Conservation (phyloP, 2,329 filamentous ascomycete genomes). For the Trichoderma brevicompactum region DNA sequence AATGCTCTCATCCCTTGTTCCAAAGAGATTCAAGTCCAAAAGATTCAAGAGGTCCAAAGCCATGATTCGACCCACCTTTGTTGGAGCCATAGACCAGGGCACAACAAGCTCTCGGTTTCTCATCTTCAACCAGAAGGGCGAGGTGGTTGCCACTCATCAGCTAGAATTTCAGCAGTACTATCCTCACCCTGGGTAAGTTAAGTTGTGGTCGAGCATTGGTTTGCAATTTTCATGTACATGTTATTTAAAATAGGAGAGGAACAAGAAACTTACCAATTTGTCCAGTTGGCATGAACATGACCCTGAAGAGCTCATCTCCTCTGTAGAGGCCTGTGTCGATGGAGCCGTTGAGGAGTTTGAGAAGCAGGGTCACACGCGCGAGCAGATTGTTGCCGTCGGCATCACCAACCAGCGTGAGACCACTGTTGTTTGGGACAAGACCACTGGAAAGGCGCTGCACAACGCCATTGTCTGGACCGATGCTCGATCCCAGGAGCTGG, state of each 20-base stretch:
- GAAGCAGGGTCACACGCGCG: slow-evolving; percentile 65
- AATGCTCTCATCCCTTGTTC: slow-evolving; percentile 33
- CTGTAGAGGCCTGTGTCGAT: slow-evolving; percentile 77
- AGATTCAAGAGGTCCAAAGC: slow-evolving; percentile 12
- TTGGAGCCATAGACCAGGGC: slow-evolving; percentile 80
- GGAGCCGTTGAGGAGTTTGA: slow-evolving; percentile 71
- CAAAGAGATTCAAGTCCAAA: slow-evolving; percentile 21
- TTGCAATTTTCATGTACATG: background rate
- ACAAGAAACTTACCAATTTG: slow-evolving; percentile 3
- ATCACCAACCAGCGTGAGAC: slow-evolving; percentile 88
- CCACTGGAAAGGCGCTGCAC: slow-evolving; percentile 75
- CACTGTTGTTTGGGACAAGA: slow-evolving; percentile 77
- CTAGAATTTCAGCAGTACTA: slow-evolving; percentile 77
- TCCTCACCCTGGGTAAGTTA: slow-evolving; percentile 70
- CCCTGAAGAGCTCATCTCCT: slow-evolving; percentile 71
- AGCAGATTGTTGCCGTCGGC: slow-evolving; percentile 74
- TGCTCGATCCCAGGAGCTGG: slow-evolving; percentile 73
- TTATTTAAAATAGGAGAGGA: background rate
- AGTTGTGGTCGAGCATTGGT: background rate
- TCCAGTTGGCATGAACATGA: slow-evolving; percentile 84
- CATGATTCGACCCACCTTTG: slow-evolving; percentile 52
- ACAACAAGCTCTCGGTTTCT: slow-evolving; percentile 79
- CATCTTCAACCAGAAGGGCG: slow-evolving; percentile 73
- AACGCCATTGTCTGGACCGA: slow-evolving; percentile 88
- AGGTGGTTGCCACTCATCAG: slow-evolving; percentile 73